Base-by-base conservation (phyloP, 2,329 filamentous ascomycete species). In the Penicillium occitanis region DNA sequence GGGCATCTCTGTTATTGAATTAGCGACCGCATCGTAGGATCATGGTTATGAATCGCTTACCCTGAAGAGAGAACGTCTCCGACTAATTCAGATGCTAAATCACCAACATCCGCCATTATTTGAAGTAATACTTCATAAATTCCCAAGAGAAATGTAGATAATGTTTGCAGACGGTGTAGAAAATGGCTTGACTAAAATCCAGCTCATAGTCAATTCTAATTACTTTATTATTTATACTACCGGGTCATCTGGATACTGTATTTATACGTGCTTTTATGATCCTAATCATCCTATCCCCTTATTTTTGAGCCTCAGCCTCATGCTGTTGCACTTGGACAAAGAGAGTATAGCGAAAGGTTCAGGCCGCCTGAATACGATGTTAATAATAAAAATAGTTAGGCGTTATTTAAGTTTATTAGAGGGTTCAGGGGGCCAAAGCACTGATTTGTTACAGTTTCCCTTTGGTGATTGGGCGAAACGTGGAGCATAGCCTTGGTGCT, bases 31-130 rank as follows among this genome's bases (percentile, higher is more conserved):
- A 53, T 53, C 2, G 25, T 53, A 33, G 25, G 14, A 53, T 22
- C 33, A 4, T 28, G 13, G 13, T 30, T 30, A 33, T 7, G 25
- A n/a, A n/a, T 53, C 6, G 3, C 48, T 53, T 53, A 53, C 48
- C 48, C 48, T 30, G 25, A 30, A 53, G 14, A n/a, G 7, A 53
- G 22, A 22, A n/a, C 48, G 0, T 51, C 48, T 17, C 48, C 48
- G 14, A 51, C 48, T 28, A 53, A n/a, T 3, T 53, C 48, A n/a
- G 5, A 8, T 53, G 28, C 48, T 17, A 53, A 8, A 30, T 53
- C 48, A n/a, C 48, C 48, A n/a, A 33, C 14, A n/a, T 53, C 48
- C 25, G 48, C 14, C 48, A 53, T 53, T 53, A 53, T 53, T 53
- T 53, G 14, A 53, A 33, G 6, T 33, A 28, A 33, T 30, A 7